Percentiles rank a stretch among this genome's conserved stretches.
Conservation (phyloP, 257 asterid species). For the Solanum microdontum region DNA sequence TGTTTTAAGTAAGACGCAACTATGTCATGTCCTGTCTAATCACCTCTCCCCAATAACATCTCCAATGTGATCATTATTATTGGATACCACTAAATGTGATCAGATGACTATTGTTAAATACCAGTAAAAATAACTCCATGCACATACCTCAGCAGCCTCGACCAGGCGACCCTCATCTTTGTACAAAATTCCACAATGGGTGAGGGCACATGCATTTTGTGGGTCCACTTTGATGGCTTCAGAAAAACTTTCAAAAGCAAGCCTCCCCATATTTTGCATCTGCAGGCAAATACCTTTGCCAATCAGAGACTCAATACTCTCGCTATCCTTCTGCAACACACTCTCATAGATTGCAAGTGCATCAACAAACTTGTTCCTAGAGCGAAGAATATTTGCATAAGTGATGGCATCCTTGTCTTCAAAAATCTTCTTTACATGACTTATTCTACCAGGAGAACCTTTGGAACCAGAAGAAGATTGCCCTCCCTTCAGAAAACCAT, state of each 20-base stretch:
- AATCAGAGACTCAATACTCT: constrained; percentile 72
- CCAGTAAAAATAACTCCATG: background rate
- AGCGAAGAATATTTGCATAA: constrained; percentile 82
- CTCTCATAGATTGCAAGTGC: constrained; percentile 76
- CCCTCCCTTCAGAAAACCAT: constrained; percentile 27
- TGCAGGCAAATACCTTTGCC: constrained; percentile 97
- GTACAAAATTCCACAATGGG: constrained; percentile 80
- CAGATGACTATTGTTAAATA: background rate
- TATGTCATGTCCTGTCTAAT: background rate
- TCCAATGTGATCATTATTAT: background rate
- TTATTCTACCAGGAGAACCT: constrained; percentile 24
- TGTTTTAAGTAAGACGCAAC: background rate
- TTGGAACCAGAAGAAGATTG: constrained; percentile 35
- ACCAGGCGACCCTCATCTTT: constrained; percentile 89
- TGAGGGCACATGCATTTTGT: constrained; percentile 81
- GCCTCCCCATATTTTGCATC: constrained; percentile 78
- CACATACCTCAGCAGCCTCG: constrained; percentile 94
- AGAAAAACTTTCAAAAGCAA: constrained; percentile 76
- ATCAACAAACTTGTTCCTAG: constrained; percentile 79
- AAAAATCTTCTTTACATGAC: constrained; percentile 33
- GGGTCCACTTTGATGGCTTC: constrained; percentile 85
- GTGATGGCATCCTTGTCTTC: constrained; percentile 70
- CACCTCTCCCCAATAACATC: background rate
- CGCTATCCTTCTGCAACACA: constrained; percentile 57
- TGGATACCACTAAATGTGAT: background rate